Conservation (phyloP, 2,329 filamentous ascomycete species). For the Monosporascus cannonballus region DNA sequence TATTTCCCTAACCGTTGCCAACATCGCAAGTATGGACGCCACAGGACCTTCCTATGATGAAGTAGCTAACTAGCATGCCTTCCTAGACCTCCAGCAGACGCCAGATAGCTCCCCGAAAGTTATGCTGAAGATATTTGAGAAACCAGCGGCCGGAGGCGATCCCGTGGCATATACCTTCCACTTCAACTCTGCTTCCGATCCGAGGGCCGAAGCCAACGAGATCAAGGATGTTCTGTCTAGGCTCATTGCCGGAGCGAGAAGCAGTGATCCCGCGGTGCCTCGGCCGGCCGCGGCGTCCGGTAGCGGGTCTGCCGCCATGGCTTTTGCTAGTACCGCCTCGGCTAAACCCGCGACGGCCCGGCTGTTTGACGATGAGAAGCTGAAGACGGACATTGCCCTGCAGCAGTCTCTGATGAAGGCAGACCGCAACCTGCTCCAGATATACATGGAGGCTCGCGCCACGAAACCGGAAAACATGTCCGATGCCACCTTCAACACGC, state of each 20-base stretch:
- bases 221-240: constrained; percentile 78
- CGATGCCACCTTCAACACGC: constrained; percentile 73
- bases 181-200: constrained; percentile 72
- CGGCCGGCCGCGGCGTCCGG: constrained; percentile 36
- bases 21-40: constrained; percentile 68
- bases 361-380: constrained; percentile 74
- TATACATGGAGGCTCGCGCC: constrained; percentile 77
- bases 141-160: constrained; percentile 51
- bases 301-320: constrained; percentile 63
- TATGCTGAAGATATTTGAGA: constrained; percentile 86
- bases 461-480: constrained; percentile 82
- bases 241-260: constrained; percentile 66
- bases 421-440: constrained; percentile 68
- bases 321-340: constrained; percentile 66
- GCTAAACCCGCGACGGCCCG: constrained; percentile 49
- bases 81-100: constrained; percentile 84
- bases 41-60: constrained; percentile 1
- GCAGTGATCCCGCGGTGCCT: constrained; percentile 43
- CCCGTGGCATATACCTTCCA: constrained; percentile 76
- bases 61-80: constrained; percentile 4
- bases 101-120: constrained; percentile 83
- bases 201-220: constrained; percentile 75
- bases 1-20: constrained; percentile 64
- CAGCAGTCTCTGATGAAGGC: constrained; percentile 86
- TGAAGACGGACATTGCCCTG: constrained; percentile 73